Evolutionary conservation across 257 asterid genomes (phyloP).

Genomic region (Schizonepeta tenuifolia): DNA sequence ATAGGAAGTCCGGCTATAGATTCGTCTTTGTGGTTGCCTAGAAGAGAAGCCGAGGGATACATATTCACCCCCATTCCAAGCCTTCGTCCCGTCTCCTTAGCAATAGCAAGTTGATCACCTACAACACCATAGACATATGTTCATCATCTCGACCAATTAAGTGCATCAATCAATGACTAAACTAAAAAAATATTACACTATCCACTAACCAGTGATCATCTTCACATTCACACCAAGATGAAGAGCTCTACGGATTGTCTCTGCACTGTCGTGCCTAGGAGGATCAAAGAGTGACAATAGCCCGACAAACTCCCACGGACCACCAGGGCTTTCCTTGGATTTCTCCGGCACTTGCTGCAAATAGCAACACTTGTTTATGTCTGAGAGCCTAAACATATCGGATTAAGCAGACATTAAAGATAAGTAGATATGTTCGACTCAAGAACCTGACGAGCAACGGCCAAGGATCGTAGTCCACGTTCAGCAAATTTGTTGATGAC

Average conservation of each 20-base stretch:
- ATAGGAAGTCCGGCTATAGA: conserved; percentile 78
- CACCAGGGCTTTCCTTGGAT: conserved; percentile 76
- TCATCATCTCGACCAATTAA: not conserved
- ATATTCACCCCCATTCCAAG: conserved; percentile 95
- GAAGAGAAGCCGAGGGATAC: conserved; percentile 85
- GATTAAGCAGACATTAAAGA: too few relatives aligned
- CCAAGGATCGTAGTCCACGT: conserved; percentile 93
- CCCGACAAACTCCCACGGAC: conserved; percentile 90
- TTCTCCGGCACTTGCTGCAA: conserved; percentile 83
- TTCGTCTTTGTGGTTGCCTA: conserved; percentile 78
- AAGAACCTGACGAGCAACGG: conserved; percentile 85
- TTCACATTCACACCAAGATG: conserved; percentile 94
- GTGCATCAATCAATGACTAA: not conserved
- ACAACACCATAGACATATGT: not conserved
- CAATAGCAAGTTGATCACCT: conserved; percentile 98
- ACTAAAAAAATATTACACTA: not conserved
- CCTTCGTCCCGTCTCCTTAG: conserved; percentile 93
- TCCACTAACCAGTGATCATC: conserved; percentile 81
- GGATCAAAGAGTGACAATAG: conserved; percentile 89
- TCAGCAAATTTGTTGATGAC: conserved; percentile 81
- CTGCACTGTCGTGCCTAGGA: conserved; percentile 96
- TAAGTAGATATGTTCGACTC: too few relatives aligned
- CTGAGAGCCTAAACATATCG: too few relatives aligned
- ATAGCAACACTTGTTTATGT: not conserved
- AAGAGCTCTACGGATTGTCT: conserved; percentile 87